Evolutionary conservation across 495 filamentous ascomycete genomes (phyloP).

Genomic region (Penicillium nucicola): DNA sequence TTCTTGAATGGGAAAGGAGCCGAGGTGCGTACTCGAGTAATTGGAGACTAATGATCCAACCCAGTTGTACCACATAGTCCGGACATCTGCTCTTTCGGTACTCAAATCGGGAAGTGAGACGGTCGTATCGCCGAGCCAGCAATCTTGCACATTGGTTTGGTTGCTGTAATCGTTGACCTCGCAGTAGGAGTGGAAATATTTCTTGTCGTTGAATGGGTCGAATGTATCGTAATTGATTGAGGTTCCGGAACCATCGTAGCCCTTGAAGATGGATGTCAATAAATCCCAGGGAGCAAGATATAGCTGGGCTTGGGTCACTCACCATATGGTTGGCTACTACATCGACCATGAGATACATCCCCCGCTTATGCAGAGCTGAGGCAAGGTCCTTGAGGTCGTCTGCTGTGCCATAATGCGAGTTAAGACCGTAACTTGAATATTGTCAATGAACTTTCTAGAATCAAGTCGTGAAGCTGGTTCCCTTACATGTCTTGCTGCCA

Average conservation of each 20-base stretch:
- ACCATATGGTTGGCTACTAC: slow-evolving; percentile 77
- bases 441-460: neutral
- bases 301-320: slow-evolving; percentile 1
- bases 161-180: slow-evolving; percentile 60
- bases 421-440: slow-evolving; percentile 48
- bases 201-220: slow-evolving; percentile 59
- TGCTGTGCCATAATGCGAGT: slow-evolving; percentile 63
- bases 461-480: neutral
- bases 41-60: slow-evolving; percentile 58
- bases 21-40: slow-evolving; percentile 51
- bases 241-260: slow-evolving; percentile 51
- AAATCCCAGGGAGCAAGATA: neutral
- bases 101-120: slow-evolving; percentile 69
- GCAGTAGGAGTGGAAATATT: slow-evolving; percentile 69
- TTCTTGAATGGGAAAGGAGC: no score
- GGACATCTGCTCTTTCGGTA: slow-evolving; percentile 57
- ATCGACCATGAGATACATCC: slow-evolving; percentile 77
- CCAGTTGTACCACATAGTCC: slow-evolving; percentile 63
- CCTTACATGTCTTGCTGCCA: slow-evolving; percentile 65
- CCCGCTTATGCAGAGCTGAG: slow-evolving; percentile 55
- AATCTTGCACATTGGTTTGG: slow-evolving; percentile 44
- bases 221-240: slow-evolving; percentile 60
- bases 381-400: slow-evolving; percentile 61
- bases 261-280: slow-evolving; percentile 27
- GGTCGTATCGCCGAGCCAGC: slow-evolving; percentile 63